A percentile compares a stretch with the other conserved stretches of the same genome.
phyloP scores from a whole-genome alignment of 2,329 filamentous ascomycete species.

The Arachnomyces sp. region DNA sequence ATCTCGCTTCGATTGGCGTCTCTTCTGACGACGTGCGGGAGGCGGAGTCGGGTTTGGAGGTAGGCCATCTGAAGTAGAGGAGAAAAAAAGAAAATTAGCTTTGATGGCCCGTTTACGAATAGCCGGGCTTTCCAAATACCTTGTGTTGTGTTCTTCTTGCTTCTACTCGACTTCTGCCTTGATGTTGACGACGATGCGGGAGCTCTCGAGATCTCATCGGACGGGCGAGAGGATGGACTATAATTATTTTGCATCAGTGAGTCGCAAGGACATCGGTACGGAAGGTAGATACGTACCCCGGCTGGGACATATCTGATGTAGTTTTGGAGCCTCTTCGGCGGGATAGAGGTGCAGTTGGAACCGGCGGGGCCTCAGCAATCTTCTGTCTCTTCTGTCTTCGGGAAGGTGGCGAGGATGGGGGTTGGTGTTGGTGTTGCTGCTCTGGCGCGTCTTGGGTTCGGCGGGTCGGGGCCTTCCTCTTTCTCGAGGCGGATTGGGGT shows the following conservation, averaged over 20 bases:
- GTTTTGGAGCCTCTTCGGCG: constrained; percentile 38
- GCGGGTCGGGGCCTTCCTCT: constrained; percentile 63
- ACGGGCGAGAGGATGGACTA: constrained; percentile 58
- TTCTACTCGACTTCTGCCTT: constrained; percentile 64
- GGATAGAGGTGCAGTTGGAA: constrained; percentile 35
- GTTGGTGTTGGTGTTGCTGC: constrained; percentile 19
- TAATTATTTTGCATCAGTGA: constrained; percentile 17
- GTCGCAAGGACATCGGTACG: constrained; percentile 10
- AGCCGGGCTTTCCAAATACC: constrained; percentile 27
- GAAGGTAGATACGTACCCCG: constrained; percentile 26
- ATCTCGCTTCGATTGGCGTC: constrained; percentile 46
- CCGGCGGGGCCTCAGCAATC: constrained; percentile 42
- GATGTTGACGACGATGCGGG: constrained; percentile 53
- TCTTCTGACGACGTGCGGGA: constrained; percentile 45
- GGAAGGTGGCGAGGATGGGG: constrained; percentile 20
- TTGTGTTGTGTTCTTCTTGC: constrained; percentile 55
- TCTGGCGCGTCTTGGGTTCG: constrained; percentile 30
- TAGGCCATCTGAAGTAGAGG: constrained; percentile 23
- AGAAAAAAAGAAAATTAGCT: constrained; percentile 4
- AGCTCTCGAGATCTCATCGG: constrained; percentile 53
- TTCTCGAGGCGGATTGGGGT: constrained; percentile 49
- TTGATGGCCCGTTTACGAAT: constrained; percentile 13
- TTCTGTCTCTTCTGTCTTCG: constrained; percentile 59
- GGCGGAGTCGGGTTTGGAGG: constrained; percentile 27
- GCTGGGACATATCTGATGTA: constrained; percentile 34